A percentile compares a stretch with the other conserved stretches of the same genome.
phyloP scores from a whole-genome alignment of 2,329 filamentous ascomycete genomes.

The Calonectria honghensis region DNA sequence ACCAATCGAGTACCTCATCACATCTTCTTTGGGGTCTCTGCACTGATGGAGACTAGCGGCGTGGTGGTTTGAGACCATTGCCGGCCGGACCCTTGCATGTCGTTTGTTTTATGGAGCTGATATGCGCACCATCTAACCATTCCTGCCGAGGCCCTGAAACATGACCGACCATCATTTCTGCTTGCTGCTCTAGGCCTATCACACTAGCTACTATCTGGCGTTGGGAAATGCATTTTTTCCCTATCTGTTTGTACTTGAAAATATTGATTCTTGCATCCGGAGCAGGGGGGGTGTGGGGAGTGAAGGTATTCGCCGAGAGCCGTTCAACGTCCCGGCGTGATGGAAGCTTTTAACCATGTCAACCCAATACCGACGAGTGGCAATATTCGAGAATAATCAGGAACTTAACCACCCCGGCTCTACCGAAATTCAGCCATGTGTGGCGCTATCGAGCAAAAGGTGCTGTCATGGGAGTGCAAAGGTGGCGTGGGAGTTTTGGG shows the following conservation, averaged over 20 bases:
- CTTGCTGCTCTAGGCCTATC: background rate
- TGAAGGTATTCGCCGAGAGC: background rate
- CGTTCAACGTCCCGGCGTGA: background rate
- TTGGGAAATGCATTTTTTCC: background rate
- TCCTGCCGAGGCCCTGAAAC: background rate
- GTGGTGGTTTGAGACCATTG: background rate
- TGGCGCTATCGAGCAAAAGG: background rate
- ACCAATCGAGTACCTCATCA: constrained; percentile 1
- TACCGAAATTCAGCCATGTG: background rate
- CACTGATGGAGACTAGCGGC: background rate
- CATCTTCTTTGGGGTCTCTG: background rate
- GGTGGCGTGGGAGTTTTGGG: constrained; percentile 1
- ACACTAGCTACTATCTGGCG: no score
- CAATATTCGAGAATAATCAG: background rate
- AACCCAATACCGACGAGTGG: background rate
- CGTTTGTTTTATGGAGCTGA: constrained; percentile 16
- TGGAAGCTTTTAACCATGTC: background rate
- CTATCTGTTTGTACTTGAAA: background rate
- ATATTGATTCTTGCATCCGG: background rate
- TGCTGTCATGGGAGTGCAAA: background rate
- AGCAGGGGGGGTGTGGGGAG: background rate
- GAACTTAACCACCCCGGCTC: background rate
- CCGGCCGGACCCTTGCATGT: constrained; percentile 2
- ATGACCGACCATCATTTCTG: background rate
- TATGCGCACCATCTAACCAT: background rate